phyloP scores from a whole-genome alignment of 225 moss, liverwort and hornwort species.

The Asterella californica region DNA sequence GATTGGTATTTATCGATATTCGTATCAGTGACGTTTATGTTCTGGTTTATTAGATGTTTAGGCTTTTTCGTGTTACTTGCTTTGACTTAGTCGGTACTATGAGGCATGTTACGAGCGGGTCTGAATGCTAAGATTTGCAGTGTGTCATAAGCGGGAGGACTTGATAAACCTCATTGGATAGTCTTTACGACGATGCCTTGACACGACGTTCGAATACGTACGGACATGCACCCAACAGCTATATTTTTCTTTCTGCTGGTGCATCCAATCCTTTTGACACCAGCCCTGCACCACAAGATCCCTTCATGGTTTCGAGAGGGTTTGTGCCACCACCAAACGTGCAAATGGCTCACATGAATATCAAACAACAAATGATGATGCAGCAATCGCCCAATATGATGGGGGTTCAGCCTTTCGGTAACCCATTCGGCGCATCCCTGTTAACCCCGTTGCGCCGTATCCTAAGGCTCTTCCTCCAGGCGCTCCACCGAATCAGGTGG shows the following conservation, averaged over 20 bases:
- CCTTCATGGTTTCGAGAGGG: conserved; percentile 86
- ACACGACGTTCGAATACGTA: conserved; percentile 66
- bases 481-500: conserved; percentile 55
- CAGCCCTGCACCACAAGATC: conserved; percentile 61
- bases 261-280: conserved; percentile 74
- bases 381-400: conserved; percentile 61
- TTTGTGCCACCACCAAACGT: conserved; percentile 86
- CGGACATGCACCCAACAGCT: conserved; percentile 89
- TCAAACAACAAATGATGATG: conserved; percentile 88
- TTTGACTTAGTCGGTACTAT: background rate
- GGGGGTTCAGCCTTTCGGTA: conserved; percentile 57
- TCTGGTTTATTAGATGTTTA: background rate
- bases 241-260: conserved; percentile 65
- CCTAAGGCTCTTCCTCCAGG: conserved; percentile 44
- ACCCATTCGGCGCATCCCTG: conserved; percentile 52
- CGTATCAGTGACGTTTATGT: background rate
- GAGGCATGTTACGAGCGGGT: background rate
- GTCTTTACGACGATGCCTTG: conserved; percentile 92
- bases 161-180: conserved; percentile 89
- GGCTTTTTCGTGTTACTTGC: background rate
- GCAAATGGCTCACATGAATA: conserved; percentile 73
- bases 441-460: conserved; percentile 59
- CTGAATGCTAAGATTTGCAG: background rate
- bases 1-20: conserved; percentile 50
- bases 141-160: conserved; percentile 72